Base-by-base conservation (phyloP, 208 protist genomes). In the Crithidia fasciculata region DNA sequence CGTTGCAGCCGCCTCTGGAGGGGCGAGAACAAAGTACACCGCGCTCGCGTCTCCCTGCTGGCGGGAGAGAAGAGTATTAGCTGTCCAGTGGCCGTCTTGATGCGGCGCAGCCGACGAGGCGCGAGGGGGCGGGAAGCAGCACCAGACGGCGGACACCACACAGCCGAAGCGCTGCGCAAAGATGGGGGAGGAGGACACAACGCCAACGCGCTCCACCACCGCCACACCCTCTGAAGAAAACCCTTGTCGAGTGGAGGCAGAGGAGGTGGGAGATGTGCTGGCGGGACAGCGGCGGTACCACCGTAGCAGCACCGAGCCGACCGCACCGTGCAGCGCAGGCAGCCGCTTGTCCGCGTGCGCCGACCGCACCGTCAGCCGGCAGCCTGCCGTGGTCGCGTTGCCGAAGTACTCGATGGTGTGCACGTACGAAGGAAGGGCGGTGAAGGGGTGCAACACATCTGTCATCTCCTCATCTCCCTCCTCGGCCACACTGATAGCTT, bases 161-260 rank as follows among this genome's bases (percentile, higher is more conserved):
- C 85, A 85, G 5, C 90, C 90, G 49, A 95, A 85, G n/a, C 85
- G 85, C 65, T 88, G 86, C 2, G 84, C 74, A 72, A 92, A 95
- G 72, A 91, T 88, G 28, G 78, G 61, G 3, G 69, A 75, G 0
- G 85, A 84, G 3, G 85, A 86, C 44, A 91, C 76, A 7, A 83
- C 64, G 10, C 90, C 90, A 28, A 89, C 50, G 15, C 63, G 81
- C 40, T 57, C 60, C 15, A 90, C 76, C 0, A 18, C n/a, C 40
- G 37, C 41, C 8, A 36, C 37, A 3, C 0, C 37, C 41, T 53
- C 13, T 3, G 15, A 37, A 39, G 58, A 28, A 28, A 28, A 28
- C 28, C 28, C 28, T 28, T 28, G 28, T 28, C 28, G 28, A 28
- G 28, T 28, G 28, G 28, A 28, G 28, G 28, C 28, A 28, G 28